Conservation (phyloP, 495 filamentous ascomycete genomes). For the Lasiosphaeria hispida region DNA sequence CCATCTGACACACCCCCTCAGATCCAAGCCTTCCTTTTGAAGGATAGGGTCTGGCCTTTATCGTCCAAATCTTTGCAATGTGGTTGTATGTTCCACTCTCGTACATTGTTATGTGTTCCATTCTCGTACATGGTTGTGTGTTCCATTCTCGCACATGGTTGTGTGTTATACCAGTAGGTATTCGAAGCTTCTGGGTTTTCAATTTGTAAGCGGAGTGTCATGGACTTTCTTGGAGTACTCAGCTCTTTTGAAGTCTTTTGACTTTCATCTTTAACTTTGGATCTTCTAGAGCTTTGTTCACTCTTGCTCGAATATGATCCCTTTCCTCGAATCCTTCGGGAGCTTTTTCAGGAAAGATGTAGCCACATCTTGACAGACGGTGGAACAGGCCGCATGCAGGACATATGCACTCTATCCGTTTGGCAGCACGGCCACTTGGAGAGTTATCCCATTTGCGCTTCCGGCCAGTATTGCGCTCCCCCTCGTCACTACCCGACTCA, state of each 20-base stretch:
- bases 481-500: background rate
- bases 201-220: too few species aligned
- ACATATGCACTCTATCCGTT: background rate
- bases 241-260: constrained; percentile 2
- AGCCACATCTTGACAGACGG: constrained; percentile 9
- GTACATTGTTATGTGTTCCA: too few species aligned
- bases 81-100: too few species aligned
- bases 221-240: background rate
- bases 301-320: constrained; percentile 6
- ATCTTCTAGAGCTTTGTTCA: constrained; percentile 6
- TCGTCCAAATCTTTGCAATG: too few species aligned
- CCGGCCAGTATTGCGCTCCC: constrained; percentile 4
- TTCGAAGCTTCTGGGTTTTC: constrained; percentile 2
- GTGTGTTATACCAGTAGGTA: constrained; percentile 10
- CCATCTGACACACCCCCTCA: too few species aligned
- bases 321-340: constrained; percentile 12
- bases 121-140: background rate
- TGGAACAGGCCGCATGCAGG: constrained; percentile 13
- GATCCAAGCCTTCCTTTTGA: too few species aligned
- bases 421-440: background rate
- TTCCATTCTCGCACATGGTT: background rate
- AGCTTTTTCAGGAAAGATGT: constrained; percentile 4
- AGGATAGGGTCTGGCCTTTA: too few species aligned
- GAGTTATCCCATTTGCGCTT: background rate
- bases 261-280: constrained; percentile 11